Percentiles rank a stretch among this genome's conserved stretches.
These are phyloP conservation scores for Hemileccinum rubropunctum DNA, from an alignment of 768 basidiomycete species.

Conservation along the genomic window DNA sequence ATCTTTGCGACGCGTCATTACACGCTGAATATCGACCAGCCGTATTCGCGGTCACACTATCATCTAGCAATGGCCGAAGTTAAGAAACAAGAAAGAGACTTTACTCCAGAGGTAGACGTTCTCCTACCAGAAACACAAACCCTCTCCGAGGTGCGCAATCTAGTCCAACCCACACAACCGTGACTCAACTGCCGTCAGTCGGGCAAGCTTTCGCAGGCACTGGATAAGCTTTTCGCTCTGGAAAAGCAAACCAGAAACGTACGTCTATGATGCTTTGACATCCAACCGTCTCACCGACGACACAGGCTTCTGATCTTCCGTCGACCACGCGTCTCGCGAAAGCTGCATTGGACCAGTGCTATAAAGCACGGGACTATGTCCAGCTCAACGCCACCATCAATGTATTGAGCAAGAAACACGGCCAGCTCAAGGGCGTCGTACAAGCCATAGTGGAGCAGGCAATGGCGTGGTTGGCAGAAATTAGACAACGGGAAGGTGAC, in stretches of 20 bases:
- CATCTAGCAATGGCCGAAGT: constrained; percentile 68
- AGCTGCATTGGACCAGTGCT: constrained; percentile 67
- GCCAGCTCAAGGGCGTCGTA: constrained; percentile 88
- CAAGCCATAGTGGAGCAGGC: constrained; percentile 89
- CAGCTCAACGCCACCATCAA: constrained; percentile 69
- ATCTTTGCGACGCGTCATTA: constrained; percentile 64
- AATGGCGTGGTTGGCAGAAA: constrained; percentile 77
- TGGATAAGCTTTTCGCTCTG: constrained; percentile 84
- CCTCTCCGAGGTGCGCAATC: constrained; percentile 62
- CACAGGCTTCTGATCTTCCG: constrained; percentile 83
- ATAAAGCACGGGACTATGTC: constrained; percentile 65
- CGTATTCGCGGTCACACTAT: constrained; percentile 40
- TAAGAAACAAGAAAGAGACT: constrained; percentile 87
- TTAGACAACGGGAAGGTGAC: constrained; percentile 63
- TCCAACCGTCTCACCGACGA: background rate
- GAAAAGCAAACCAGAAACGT: constrained; percentile 99
- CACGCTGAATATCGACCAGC: constrained; percentile 28
- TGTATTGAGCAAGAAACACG: constrained; percentile 90
- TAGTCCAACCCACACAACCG: background rate
- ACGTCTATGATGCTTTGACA: constrained; percentile 19
- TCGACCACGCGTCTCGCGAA: constrained; percentile 90
- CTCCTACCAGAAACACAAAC: constrained; percentile 66
- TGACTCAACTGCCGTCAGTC: constrained; percentile 44
- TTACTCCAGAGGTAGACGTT: constrained; percentile 75
- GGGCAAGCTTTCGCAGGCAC: constrained; percentile 77